phyloP scores from a whole-genome alignment of 306 rosid genomes.

The Cucurbita maxima region DNA sequence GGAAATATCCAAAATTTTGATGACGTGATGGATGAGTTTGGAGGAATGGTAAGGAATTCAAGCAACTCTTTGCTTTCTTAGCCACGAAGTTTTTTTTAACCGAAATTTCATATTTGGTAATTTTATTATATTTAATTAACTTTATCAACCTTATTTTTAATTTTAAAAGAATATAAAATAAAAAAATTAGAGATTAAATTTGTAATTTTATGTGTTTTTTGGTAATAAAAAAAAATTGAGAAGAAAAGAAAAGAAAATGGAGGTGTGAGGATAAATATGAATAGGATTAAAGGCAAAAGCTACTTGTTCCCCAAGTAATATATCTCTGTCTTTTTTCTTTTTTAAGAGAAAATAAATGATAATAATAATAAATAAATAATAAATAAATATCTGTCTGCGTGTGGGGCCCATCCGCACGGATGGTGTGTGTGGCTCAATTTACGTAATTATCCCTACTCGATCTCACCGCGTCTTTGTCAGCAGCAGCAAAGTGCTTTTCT shows the following conservation, averaged over 20 bases:
- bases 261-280: background rate
- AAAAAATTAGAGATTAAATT: no score
- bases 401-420: constrained; percentile 3
- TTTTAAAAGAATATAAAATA: no score
- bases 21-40: background rate
- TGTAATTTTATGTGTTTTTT: no score
- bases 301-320: background rate
- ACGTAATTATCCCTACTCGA: background rate
- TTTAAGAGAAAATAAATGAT: background rate
- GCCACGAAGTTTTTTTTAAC: background rate
- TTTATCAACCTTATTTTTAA: no score
- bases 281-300: background rate
- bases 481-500: background rate
- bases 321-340: background rate
- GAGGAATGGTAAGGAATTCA: background rate
- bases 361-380: background rate
- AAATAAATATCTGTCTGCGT: background rate
- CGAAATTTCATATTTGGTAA: background rate
- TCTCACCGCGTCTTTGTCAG: background rate
- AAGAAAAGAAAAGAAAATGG: background rate
- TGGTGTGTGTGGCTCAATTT: background rate
- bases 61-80: background rate
- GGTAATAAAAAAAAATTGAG: no score
- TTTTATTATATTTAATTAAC: no score
- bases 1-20: background rate